These are phyloP conservation scores for Stellera chamaejasme DNA, from an alignment of 345 rosid genomes.

Conservation along the genomic window DNA sequence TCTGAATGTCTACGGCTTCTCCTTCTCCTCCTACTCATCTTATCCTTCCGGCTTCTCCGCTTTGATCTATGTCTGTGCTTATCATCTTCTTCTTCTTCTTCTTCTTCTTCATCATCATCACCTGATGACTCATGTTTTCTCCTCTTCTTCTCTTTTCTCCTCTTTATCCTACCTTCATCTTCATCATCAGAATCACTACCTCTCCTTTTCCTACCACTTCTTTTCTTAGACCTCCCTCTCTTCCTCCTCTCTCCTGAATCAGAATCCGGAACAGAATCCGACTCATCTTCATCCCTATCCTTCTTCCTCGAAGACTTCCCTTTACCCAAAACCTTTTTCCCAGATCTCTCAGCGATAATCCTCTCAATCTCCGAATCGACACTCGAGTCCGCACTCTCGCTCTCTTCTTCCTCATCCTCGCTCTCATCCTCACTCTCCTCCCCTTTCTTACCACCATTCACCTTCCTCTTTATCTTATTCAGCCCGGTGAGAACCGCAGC, in stretches of 20 bases:
- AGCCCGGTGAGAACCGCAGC: constrained; percentile 61
- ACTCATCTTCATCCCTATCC: constrained; percentile 29
- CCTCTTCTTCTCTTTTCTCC: constrained; percentile 40
- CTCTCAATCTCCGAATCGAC: constrained; percentile 86
- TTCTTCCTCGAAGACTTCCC: constrained; percentile 32
- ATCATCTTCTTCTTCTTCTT: constrained; percentile 38
- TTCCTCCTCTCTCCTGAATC: constrained; percentile 53
- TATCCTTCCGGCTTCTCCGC: constrained; percentile 52
- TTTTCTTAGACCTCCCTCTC: constrained; percentile 75
- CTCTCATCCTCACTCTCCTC: constrained; percentile 39
- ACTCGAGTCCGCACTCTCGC: constrained; percentile 75
- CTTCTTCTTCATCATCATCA: constrained; percentile 25
- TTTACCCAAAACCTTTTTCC: constrained; percentile 44
- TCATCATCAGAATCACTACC: constrained; percentile 54
- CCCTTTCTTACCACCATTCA: constrained; percentile 33
- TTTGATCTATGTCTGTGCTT: constrained; percentile 15
- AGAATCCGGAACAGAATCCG: constrained; percentile 39
- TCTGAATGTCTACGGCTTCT: constrained; percentile 28
- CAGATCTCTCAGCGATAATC: constrained; percentile 68
- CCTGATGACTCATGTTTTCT: constrained; percentile 32
- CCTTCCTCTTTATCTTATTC: constrained; percentile 60
- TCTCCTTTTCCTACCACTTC: constrained; percentile 51
- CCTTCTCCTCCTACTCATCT: constrained; percentile 51
- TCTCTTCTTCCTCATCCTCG: constrained; percentile 70
- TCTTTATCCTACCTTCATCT: constrained; percentile 36